These are phyloP conservation scores for Cardamine occulta DNA, from an alignment of 345 rosid genomes.

Conservation along the genomic window DNA sequence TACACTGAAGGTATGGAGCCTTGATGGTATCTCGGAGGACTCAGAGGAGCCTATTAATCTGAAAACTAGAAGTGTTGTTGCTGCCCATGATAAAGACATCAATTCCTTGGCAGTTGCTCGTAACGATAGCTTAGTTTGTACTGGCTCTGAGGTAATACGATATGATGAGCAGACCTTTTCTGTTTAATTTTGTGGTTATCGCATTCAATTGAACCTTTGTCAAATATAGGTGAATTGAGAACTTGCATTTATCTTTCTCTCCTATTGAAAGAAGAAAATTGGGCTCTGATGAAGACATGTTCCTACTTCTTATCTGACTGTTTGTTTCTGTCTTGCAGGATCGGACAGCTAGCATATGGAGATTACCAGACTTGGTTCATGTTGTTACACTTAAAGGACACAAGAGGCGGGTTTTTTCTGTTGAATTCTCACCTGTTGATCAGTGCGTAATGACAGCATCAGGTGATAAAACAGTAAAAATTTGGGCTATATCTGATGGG, in stretches of 20 bases:
- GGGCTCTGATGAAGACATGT: conserved; percentile 1
- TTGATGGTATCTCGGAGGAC: conserved; percentile 67
- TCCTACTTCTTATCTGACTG: conserved; percentile 14
- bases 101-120: conserved; percentile 90
- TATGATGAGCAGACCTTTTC: background rate
- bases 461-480: conserved; percentile 88
- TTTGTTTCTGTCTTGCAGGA: conserved; percentile 56
- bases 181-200: conserved; percentile 13
- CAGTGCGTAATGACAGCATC: conserved; percentile 95
- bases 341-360: conserved; percentile 94
- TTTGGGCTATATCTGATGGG: conserved; percentile 93
- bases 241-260: background rate
- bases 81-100: conserved; percentile 93
- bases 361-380: conserved; percentile 83
- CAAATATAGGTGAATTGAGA: background rate
- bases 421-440: conserved; percentile 96
- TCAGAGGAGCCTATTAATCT: conserved; percentile 62
- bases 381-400: conserved; percentile 87
- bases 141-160: conserved; percentile 86
- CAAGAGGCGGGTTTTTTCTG: conserved; percentile 94
- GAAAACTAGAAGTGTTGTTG: conserved; percentile 88
- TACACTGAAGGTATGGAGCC: conserved; percentile 92
- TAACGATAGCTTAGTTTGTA: conserved; percentile 86
- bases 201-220: conserved; percentile 12
- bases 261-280: conserved; percentile 9